Conservation (phyloP, 768 basidiomycete genomes). For the Wakefieldia striispora region DNA sequence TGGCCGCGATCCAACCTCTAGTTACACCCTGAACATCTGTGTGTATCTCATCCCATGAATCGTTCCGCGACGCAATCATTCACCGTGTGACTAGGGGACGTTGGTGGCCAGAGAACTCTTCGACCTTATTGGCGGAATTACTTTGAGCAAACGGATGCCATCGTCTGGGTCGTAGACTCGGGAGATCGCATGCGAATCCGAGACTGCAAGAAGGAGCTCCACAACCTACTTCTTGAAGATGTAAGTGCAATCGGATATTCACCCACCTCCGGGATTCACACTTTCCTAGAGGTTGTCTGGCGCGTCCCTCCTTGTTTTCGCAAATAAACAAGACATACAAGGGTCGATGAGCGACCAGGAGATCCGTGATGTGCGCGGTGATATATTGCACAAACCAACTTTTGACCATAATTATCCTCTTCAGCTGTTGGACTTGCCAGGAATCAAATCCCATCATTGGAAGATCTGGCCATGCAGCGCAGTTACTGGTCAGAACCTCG, state of each 20-base stretch:
- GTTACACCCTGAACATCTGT: slow-evolving; percentile 46
- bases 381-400: neutral
- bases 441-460: slow-evolving; percentile 89
- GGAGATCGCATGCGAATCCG: slow-evolving; percentile 85
- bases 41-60: slow-evolving; percentile 14
- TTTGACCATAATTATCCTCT: slow-evolving; percentile 5
- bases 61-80: slow-evolving; percentile 56
- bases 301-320: slow-evolving; percentile 94
- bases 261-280: slow-evolving; percentile 19
- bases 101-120: slow-evolving; percentile 93
- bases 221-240: slow-evolving; percentile 85
- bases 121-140: slow-evolving; percentile 99
- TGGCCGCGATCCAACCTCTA: slow-evolving; percentile 25
- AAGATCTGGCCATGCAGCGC: slow-evolving; percentile 91
- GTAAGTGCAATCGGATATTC: slow-evolving; percentile 45
- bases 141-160: slow-evolving; percentile 96
- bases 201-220: slow-evolving; percentile 88
- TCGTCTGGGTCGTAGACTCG: slow-evolving; percentile 99
- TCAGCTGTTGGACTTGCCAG: slow-evolving; percentile 76
- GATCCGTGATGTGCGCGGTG: slow-evolving; percentile 71
- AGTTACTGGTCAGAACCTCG: slow-evolving; percentile 80
- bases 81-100: slow-evolving; percentile 89
- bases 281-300: slow-evolving; percentile 77
- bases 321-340: slow-evolving; percentile 95
- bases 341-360: slow-evolving; percentile 81